Conservation (phyloP, 1,139 yeast genomes). For the Suhomyces panamericanus region DNA sequence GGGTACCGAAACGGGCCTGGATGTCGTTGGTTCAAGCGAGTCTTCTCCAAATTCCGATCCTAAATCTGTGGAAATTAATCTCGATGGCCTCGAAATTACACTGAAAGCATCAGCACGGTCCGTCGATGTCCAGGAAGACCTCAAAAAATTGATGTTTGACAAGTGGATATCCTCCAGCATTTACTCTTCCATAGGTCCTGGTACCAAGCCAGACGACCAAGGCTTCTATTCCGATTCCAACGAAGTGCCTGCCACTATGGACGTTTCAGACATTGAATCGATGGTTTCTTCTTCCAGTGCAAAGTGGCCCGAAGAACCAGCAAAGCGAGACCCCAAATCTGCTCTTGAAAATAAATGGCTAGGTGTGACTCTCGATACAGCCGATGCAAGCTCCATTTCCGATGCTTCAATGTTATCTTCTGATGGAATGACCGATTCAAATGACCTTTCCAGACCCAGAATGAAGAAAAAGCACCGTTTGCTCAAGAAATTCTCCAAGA, state of each 20-base stretch:
- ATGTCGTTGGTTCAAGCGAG: neutral
- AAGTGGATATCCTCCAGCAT: slow-evolving; percentile 35
- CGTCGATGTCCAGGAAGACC: slow-evolving; percentile 12
- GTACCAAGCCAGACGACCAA: slow-evolving; percentile 37
- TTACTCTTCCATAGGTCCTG: slow-evolving; percentile 32
- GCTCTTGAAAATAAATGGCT: slow-evolving; percentile 1
- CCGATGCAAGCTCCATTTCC: slow-evolving; percentile 22
- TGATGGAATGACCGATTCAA: slow-evolving; percentile 8
- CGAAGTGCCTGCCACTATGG: slow-evolving; percentile 21
- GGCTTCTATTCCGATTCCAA: slow-evolving; percentile 41
- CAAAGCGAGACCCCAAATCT: neutral
- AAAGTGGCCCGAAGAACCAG: neutral
- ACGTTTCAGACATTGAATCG: slow-evolving; percentile 35
- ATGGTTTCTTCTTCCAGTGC: slow-evolving; percentile 9
- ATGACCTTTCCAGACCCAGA: neutral
- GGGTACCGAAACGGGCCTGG: neutral
- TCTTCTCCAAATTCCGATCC: neutral
- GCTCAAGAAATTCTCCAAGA: slow-evolving; percentile 3
- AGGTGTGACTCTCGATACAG: slow-evolving; percentile 7
- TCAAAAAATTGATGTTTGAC: slow-evolving; percentile 19
- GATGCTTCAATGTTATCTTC: slow-evolving; percentile 25
- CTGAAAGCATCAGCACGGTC: slow-evolving; percentile 13
- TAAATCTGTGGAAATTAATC: slow-evolving; percentile 9
- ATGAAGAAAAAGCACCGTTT: slow-evolving; percentile 10
- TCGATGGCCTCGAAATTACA: slow-evolving; percentile 16